Base-by-base conservation (phyloP, 805 yeast species). In the baker's yeast (Saccharomyces cerevisiae) region DNA sequence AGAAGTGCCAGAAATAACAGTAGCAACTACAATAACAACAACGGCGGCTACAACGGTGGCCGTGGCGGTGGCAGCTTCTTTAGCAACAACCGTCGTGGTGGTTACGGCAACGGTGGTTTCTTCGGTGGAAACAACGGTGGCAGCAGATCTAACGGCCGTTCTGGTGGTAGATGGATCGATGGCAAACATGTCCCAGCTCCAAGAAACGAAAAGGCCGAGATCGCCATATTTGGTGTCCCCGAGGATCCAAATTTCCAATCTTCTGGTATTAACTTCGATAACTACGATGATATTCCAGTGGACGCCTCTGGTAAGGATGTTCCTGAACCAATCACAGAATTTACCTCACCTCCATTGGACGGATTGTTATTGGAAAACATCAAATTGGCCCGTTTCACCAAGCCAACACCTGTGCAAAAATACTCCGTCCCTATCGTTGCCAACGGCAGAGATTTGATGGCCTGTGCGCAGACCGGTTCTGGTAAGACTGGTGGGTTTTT, bases 401-500 rank as follows among this genome's bases (percentile, higher is more conserved):
- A 81, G 74, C 99, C 99, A 70, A 94, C 99, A 36, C 99, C 96
- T 51, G 96, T 89, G 55, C 96, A 89, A 73, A 89, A 89, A 75
- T 89, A 89, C 79, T 89, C 96, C 48, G 86, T 89, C 60, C 96
- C 96, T 62, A 89, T 89, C 61, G 92, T 89, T 61, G 89, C 92
- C 56, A 83, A 78, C 57, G 89, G 91, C 66, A 83, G 96, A 75
- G 96, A 89, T 75, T 80, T 89, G 75, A 89, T 89, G 96, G 96
- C 96, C 41, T 89, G 96, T 82, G 96, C 96, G 56, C 96, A 89
- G 79, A 89, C 96, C 63, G 96, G 96, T 85, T 91, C 98, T 56
- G 99, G 99, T 82, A 94, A 94, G 79, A 94, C 99, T 70, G 99
- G 98, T 81, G 99, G 99, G 62, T 94, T 94, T 81, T 79, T 94